Percentiles rank a stretch among this genome's conserved stretches.
These are phyloP conservation scores for Chrysoporthe deuterocubensis DNA, from an alignment of 2,329 filamentous ascomycete species.

Conservation along the genomic window DNA sequence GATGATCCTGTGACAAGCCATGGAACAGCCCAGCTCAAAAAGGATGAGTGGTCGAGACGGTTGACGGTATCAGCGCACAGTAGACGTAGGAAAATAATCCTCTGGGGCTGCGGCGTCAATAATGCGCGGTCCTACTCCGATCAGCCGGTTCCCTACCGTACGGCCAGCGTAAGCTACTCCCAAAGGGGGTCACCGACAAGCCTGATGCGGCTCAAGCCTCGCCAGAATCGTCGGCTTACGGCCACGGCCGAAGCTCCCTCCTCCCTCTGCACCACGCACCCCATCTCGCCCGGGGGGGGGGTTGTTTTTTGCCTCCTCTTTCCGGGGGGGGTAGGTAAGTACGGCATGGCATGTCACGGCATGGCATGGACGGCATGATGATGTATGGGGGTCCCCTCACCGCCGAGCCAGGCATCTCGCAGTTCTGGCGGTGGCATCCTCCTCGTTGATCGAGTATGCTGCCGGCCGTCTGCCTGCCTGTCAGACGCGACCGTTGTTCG, in stretches of 20 bases:
- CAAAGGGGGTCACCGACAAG: slow-evolving; percentile 15
- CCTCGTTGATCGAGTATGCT: no score
- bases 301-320: no score
- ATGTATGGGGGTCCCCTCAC: background rate
- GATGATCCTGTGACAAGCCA: background rate
- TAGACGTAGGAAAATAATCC: slow-evolving; percentile 4
- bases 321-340: no score
- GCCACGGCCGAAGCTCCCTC: no score
- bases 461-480: background rate
- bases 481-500: background rate
- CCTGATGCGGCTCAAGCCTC: slow-evolving; percentile 7
- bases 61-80: background rate
- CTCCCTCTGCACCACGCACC: no score
- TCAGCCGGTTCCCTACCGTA: background rate
- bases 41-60: background rate
- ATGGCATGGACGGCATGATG: background rate
- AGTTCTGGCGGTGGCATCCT: background rate
- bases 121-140: background rate
- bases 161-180: background rate
- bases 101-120: background rate
- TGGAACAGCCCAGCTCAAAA: slow-evolving; percentile 11
- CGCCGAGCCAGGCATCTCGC: background rate
- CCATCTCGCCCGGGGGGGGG: no score
- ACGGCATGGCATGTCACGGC: no score
- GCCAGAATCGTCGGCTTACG: no score